Conservation (phyloP, 1,284 basidiomycete genomes). For the Sanghuangporus baumii region DNA sequence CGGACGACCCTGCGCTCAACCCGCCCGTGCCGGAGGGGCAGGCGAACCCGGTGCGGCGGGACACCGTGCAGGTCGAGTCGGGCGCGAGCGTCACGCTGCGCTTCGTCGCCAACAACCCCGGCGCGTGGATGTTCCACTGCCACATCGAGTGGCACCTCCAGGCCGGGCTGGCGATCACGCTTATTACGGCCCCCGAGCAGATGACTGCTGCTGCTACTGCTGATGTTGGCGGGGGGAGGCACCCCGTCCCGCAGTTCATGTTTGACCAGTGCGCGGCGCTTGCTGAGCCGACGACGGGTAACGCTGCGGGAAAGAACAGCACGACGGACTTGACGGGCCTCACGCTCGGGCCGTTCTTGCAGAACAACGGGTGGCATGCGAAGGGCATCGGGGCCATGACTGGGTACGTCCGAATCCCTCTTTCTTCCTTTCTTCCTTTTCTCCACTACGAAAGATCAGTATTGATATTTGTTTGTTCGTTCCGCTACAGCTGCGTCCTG, state of each 20-base stretch:
- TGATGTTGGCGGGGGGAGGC: conserved; percentile 20
- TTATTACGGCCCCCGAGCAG: conserved; percentile 76
- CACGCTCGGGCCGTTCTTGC: conserved; percentile 59
- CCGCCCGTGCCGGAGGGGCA: conserved; percentile 74
- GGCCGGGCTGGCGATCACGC: conserved; percentile 69
- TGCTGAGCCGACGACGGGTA: conserved; percentile 61
- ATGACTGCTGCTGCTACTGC: conserved; percentile 26
- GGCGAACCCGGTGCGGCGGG: conserved; percentile 80
- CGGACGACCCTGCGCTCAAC: conserved; percentile 73
- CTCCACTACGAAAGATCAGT: not conserved
- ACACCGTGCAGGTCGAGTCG: conserved; percentile 66
- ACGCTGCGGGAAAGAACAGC: conserved; percentile 68
- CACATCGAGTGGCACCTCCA: conserved; percentile 83
- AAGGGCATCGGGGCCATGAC: conserved; percentile 82
- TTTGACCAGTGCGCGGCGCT: conserved; percentile 69
- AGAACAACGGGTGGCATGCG: conserved; percentile 73
- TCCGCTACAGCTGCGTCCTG: conserved; percentile 56
- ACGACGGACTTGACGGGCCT: conserved; percentile 61
- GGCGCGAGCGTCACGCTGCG: conserved; percentile 62
- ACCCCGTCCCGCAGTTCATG: conserved; percentile 45
- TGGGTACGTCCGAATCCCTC: conserved; percentile 32
- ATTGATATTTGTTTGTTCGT: not conserved
- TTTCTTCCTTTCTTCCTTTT: not conserved
- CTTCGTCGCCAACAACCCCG: conserved; percentile 76
- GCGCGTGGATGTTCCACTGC: conserved; percentile 80